phyloP scores from a whole-genome alignment of 345 rosid genomes.

The Rhizophora mangle region DNA sequence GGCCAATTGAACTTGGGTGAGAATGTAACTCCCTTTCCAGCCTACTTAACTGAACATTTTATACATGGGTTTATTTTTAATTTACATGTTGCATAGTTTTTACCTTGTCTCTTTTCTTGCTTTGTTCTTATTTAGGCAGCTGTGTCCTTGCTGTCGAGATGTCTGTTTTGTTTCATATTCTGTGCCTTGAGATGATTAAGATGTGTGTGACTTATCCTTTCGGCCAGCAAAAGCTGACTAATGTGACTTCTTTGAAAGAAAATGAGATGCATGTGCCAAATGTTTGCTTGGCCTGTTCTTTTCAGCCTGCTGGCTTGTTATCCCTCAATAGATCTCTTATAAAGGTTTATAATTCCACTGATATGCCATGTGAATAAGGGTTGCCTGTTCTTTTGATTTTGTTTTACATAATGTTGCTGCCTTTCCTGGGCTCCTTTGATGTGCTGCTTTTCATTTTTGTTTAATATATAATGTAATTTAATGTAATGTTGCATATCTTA shows the following conservation, averaged over 20 bases:
- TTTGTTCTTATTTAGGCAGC: too few species aligned
- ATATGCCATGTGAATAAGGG: constrained; percentile 23
- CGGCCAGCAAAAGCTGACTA: constrained; percentile 23
- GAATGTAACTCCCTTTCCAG: too few species aligned
- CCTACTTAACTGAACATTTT: too few species aligned
- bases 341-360: background rate
- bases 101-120: too few species aligned
- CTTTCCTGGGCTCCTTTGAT: constrained; percentile 10
- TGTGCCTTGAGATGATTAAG: constrained; percentile 20
- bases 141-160: background rate
- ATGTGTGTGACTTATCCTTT: constrained; percentile 17
- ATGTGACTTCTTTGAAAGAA: constrained; percentile 12
- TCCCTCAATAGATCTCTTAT: constrained; percentile 14
- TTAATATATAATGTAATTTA: background rate
- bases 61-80: too few species aligned
- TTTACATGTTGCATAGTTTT: too few species aligned
- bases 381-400: constrained; percentile 9
- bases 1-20: too few species aligned
- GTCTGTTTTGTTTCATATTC: constrained; percentile 21
- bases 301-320: constrained; percentile 21
- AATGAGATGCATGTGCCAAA: constrained; percentile 17
- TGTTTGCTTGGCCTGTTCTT: constrained; percentile 16
- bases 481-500: constrained; percentile 6
- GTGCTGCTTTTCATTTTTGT: constrained; percentile 10
- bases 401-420: background rate